Evolutionary conservation across 2,329 filamentous ascomycete genomes (phyloP), one percentile per base, ranked within the genome.

Genomic region (Daldinia eschscholtzii): DNA sequence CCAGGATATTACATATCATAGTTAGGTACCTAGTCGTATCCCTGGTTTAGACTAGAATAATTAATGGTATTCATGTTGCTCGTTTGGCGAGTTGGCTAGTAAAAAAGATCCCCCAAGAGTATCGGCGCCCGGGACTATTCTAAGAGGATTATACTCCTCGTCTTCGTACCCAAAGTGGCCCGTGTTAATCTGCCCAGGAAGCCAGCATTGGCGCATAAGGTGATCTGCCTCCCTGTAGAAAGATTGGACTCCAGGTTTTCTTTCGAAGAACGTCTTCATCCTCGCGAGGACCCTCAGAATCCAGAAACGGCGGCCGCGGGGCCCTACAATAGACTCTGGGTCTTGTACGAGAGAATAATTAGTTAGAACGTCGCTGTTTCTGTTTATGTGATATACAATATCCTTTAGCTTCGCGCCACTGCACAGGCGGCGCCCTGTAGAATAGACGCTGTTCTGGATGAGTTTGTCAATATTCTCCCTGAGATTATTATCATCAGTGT

Each of bases 231-330:
- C 48, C 3, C 50, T 12, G 4, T 28, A 35, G 6, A 67, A n/a
- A 12, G 33, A 7, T 6, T 9, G 26, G 4, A 50, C 7, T n/a
- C 48, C n/a, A 15, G n/a, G n/a, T 6, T 9, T 26, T 15, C 53
- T 42, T 5, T 12, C 6, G 15, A 62, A 6, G 13, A 48, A 37
- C 6, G 9, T 10, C 0, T n/a, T 7, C 37, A 61, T 56, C n/a
- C 28, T 44, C 4, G 6, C 5, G 5, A 61, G 23, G 4, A 62
- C 9, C 18, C 13, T 28, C 4, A n/a, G 15, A 6, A 52, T 3
- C 61, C 61, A 64, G 20, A 23, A 33, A 13, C 65, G 61, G 4
- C 23, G 23, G 18, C 61, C 65, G 58, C 65, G 56, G 13, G 52
- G 35, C 2, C 35, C 35, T 15, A 15, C 4, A 13, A 15, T 0